phyloP scores from a whole-genome alignment of 2,329 filamentous ascomycete species.

The Curvularia sp. region DNA sequence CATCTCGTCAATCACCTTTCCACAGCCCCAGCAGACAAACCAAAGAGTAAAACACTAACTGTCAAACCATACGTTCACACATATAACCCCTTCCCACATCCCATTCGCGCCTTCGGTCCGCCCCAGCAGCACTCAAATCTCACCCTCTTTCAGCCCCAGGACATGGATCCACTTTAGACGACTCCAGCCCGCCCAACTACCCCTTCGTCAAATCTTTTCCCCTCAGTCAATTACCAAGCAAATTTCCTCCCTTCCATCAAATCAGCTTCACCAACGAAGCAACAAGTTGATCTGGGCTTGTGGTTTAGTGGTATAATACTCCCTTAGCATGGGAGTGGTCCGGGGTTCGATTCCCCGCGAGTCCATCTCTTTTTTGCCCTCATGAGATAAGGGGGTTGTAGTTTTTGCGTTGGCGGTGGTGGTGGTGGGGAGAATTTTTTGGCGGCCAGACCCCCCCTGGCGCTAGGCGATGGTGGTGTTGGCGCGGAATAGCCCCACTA shows the following conservation, averaged over 20 bases:
- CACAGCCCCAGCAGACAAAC: too few species aligned
- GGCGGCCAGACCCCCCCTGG: background rate
- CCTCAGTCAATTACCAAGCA: background rate
- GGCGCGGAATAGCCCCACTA: background rate
- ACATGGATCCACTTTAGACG: too few species aligned
- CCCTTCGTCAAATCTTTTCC: background rate
- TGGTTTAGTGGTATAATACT: constrained; percentile 35
- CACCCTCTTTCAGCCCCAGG: too few species aligned
- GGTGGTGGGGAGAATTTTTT: background rate
- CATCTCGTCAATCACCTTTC: too few species aligned
- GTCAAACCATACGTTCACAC: too few species aligned
- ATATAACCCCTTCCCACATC: too few species aligned
- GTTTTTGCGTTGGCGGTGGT: background rate
- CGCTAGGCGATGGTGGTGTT: background rate
- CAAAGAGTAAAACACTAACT: too few species aligned
- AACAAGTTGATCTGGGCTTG: constrained; percentile 17
- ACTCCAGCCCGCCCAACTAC: background rate
- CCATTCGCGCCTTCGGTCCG: too few species aligned
- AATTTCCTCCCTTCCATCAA: background rate
- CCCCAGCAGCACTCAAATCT: too few species aligned
- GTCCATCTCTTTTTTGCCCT: constrained; percentile 12
- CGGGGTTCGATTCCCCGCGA: constrained; percentile 18
- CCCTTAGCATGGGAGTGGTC: constrained; percentile 31
- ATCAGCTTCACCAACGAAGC: background rate
- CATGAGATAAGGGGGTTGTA: background rate